A percentile compares a stretch with the other conserved stretches of the same genome.
phyloP scores from a whole-genome alignment of 2,329 filamentous ascomycete genomes.

The Fusarium odoratissimum region DNA sequence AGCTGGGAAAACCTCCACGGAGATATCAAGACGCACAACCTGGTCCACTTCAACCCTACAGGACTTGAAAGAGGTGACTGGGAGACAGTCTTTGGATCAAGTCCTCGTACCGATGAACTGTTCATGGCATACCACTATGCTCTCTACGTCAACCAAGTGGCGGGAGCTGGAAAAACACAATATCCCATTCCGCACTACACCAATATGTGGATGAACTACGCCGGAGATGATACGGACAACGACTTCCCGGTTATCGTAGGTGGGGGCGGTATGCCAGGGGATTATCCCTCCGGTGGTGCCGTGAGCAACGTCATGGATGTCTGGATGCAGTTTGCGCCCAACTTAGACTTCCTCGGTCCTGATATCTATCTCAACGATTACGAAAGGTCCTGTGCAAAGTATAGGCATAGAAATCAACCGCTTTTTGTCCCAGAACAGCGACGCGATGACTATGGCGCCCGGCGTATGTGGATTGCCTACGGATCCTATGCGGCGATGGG shows the following conservation, averaged over 20 bases:
- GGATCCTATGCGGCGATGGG: conserved; percentile 17
- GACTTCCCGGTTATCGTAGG: conserved; percentile 43
- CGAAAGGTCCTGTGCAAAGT: conserved; percentile 52
- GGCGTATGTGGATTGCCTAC: conserved; percentile 52
- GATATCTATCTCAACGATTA: conserved; percentile 47
- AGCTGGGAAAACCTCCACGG: conserved; percentile 16
- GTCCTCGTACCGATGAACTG: conserved; percentile 38
- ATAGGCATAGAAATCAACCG: conserved; percentile 53
- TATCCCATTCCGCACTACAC: conserved; percentile 46
- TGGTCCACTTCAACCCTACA: neutral
- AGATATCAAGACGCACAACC: conserved; percentile 1
- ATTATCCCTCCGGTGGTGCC: conserved; percentile 47
- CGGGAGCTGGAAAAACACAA: conserved; percentile 40
- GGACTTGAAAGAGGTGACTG: conserved; percentile 24
- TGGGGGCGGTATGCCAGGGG: conserved; percentile 44
- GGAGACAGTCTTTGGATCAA: conserved; percentile 46
- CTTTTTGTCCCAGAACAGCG: conserved; percentile 62
- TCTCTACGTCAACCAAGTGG: conserved; percentile 42
- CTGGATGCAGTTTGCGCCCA: conserved; percentile 52
- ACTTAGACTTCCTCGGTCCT: conserved; percentile 56
- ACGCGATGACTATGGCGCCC: conserved; percentile 55
- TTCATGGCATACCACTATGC: conserved; percentile 49
- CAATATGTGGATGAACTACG: conserved; percentile 47
- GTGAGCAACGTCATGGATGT: conserved; percentile 44
- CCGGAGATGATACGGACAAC: conserved; percentile 26